A percentile compares a stretch with the other conserved stretches of the same genome.
These are phyloP conservation scores for Panaeolus papilionaceus DNA, from an alignment of 768 basidiomycete species.

Conservation along the genomic window DNA sequence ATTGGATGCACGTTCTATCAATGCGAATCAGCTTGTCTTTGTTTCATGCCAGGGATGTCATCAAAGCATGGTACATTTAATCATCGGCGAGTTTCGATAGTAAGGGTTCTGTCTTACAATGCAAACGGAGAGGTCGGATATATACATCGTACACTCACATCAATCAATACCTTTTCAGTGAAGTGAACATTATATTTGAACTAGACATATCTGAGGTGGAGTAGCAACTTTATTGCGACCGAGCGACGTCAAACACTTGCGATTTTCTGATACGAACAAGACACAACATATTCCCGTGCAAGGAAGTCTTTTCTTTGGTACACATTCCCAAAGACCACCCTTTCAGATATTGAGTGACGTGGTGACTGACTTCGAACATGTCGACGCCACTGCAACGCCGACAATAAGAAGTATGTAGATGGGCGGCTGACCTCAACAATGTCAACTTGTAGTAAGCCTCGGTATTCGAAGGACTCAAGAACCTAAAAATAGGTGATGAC, in stretches of 20 bases:
- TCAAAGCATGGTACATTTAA: too few species aligned
- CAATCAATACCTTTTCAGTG: too few species aligned
- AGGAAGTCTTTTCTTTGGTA: neutral
- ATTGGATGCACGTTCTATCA: too few species aligned
- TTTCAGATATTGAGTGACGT: neutral
- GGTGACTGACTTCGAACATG: neutral
- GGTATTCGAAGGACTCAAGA: neutral
- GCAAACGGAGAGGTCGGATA: too few species aligned
- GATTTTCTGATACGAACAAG: neutral
- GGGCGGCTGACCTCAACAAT: neutral
- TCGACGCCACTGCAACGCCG: neutral
- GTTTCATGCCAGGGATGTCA: too few species aligned
- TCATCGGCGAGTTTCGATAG: too few species aligned
- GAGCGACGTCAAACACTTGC: neutral
- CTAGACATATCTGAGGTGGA: neutral
- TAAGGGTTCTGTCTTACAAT: too few species aligned
- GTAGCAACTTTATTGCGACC: neutral
- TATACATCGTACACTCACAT: too few species aligned
- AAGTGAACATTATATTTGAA: neutral
- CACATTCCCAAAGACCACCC: neutral
- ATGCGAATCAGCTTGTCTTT: too few species aligned
- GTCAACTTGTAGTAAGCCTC: neutral
- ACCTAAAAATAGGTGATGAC: slow-evolving; percentile 7
- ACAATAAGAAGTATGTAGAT: neutral
- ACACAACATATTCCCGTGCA: neutral